These are phyloP conservation scores for Sporothrix brunneoviolacea DNA, from an alignment of 2,329 filamentous ascomycete genomes.

Conservation along the genomic window DNA sequence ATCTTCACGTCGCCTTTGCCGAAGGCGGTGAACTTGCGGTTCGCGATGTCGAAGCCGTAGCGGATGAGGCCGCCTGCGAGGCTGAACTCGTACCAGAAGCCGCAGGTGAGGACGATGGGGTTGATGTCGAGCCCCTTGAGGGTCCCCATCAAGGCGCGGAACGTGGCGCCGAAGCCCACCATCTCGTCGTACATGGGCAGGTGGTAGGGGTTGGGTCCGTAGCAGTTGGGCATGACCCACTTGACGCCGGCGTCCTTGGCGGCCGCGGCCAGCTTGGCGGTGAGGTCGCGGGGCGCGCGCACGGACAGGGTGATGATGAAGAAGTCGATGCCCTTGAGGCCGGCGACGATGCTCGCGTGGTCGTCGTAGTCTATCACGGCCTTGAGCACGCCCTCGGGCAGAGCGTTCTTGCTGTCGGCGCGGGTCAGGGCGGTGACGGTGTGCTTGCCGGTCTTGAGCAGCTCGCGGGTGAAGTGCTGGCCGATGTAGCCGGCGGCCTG, in stretches of 20 bases:
- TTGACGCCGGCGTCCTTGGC: slow-evolving; percentile 36
- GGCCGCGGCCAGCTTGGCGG: slow-evolving; percentile 34
- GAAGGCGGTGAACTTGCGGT: slow-evolving; percentile 29
- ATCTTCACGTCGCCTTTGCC: slow-evolving; percentile 52
- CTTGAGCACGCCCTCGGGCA: slow-evolving; percentile 33
- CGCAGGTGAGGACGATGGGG: slow-evolving; percentile 32
- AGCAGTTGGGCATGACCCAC: slow-evolving; percentile 40
- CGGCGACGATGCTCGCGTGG: slow-evolving; percentile 18
- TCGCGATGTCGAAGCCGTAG: slow-evolving; percentile 24
- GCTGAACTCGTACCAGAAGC: slow-evolving; percentile 49
- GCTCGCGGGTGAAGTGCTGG: slow-evolving; percentile 16
- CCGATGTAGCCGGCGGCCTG: slow-evolving; percentile 23
- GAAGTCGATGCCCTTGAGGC: slow-evolving; percentile 18
- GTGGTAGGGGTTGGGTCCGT: slow-evolving; percentile 23
- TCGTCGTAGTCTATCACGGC: slow-evolving; percentile 33
- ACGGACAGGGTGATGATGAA: slow-evolving; percentile 20
- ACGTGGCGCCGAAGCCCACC: slow-evolving; percentile 18
- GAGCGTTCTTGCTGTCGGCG: slow-evolving; percentile 31
- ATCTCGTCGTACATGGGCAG: slow-evolving; percentile 17
- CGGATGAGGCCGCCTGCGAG: slow-evolving; percentile 26
- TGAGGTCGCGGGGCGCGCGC: slow-evolving; percentile 27
- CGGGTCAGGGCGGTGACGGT: slow-evolving; percentile 45
- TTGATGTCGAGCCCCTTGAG: slow-evolving; percentile 32
- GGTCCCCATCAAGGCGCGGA: slow-evolving; percentile 22
- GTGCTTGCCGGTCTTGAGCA: slow-evolving; percentile 32